A percentile compares a stretch with the other conserved stretches of the same genome.
phyloP scores from a whole-genome alignment of 169 alveolate genomes.

The Eimeria maxima region DNA sequence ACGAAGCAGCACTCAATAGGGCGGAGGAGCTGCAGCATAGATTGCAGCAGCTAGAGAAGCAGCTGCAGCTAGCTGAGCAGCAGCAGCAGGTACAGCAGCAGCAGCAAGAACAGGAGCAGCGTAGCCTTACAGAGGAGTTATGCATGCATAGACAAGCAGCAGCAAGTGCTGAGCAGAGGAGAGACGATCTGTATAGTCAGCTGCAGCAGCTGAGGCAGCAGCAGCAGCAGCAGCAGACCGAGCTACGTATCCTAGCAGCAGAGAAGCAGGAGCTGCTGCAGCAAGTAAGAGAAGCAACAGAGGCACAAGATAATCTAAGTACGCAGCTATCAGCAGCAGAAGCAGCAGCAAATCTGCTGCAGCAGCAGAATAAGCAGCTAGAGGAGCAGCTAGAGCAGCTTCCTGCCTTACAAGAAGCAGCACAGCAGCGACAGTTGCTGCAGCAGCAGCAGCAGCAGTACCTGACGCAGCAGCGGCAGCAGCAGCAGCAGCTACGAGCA shows the following conservation, averaged over 20 bases:
- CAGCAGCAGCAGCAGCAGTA: constrained; percentile 78
- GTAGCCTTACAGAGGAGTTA: background rate
- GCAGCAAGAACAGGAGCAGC: constrained; percentile 67
- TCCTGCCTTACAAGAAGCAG: constrained; percentile 57
- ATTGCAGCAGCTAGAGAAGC: constrained; percentile 37
- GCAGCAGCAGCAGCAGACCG: constrained; percentile 72
- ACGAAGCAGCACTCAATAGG: background rate
- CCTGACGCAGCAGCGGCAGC: constrained; percentile 63
- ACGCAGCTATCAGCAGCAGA: constrained; percentile 60
- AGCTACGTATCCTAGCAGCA: constrained; percentile 24
- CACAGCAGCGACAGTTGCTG: constrained; percentile 75
- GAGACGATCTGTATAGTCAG: constrained; percentile 63
- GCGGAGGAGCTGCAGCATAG: constrained; percentile 41
- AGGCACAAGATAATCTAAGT: constrained; percentile 11
- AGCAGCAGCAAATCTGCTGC: constrained; percentile 68
- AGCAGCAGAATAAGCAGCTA: constrained; percentile 60
- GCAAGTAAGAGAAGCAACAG: constrained; percentile 49
- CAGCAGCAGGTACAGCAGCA: constrained; percentile 64
- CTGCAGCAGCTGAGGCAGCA: constrained; percentile 78
- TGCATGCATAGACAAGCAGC: constrained; percentile 36
- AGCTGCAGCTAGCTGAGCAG: constrained; percentile 36
- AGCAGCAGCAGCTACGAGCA: constrained; percentile 64
- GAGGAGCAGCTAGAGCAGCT: constrained; percentile 77
- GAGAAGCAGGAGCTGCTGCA: constrained; percentile 63
- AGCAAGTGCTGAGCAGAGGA: constrained; percentile 50